Percentiles rank a stretch among this genome's conserved stretches.
Evolutionary conservation across 1,284 basidiomycete species (phyloP).

Genomic region (Trametes versicolor): DNA sequence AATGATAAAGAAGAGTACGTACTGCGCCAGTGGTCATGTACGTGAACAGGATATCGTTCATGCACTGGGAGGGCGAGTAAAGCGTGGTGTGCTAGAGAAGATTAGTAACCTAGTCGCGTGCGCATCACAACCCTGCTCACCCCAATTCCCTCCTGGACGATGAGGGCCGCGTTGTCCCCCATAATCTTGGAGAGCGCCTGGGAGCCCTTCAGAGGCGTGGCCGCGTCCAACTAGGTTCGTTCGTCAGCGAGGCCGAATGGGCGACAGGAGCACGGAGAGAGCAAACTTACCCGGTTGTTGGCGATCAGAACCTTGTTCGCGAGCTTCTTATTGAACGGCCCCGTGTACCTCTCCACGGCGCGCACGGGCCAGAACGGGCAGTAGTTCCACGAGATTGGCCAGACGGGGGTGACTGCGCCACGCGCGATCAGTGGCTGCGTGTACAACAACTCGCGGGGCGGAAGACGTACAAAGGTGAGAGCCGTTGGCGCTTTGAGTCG

Average conservation of each 20-base stretch:
- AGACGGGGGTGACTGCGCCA: too few relatives aligned
- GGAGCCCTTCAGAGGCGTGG: constrained; percentile 31
- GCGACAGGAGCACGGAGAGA: not conserved
- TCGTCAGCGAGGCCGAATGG: not conserved
- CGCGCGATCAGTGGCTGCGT: too few relatives aligned
- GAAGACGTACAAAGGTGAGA: constrained; percentile 28
- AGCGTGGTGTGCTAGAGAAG: not conserved
- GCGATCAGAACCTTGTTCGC: constrained; percentile 35
- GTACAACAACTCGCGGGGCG: too few relatives aligned
- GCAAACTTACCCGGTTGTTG: constrained; percentile 29
- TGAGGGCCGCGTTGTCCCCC: constrained; percentile 29
- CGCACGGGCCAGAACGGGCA: constrained; percentile 32
- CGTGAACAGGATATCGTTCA: not conserved
- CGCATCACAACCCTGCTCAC: constrained; percentile 13
- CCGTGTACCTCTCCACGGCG: constrained; percentile 37
- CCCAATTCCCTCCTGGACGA: constrained; percentile 34
- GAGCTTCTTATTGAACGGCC: constrained; percentile 34
- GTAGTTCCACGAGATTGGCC: constrained; percentile 12
- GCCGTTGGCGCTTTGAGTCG: constrained; percentile 18
- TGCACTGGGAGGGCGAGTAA: not conserved
- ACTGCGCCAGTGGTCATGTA: not conserved
- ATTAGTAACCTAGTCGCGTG: not conserved
- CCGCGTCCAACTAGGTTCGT: constrained; percentile 18
- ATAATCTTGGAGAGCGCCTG: constrained; percentile 25
- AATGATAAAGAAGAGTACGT: not conserved